A percentile compares a stretch with the other conserved stretches of the same genome.
Evolutionary conservation across 2,329 filamentous ascomycete genomes (phyloP).

Genomic region (Peltaster fructicola): DNA sequence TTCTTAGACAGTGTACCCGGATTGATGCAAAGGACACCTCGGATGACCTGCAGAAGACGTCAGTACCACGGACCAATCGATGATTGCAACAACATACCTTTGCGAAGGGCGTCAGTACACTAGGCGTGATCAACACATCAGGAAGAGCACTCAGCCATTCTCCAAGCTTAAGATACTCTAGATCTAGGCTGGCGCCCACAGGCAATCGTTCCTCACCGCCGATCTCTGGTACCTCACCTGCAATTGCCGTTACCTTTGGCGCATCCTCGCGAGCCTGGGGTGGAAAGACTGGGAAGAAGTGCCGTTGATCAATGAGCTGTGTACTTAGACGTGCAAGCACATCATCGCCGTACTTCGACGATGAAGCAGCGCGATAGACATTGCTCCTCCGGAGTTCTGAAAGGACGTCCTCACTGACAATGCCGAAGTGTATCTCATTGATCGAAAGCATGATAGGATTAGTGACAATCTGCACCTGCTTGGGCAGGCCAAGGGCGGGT

Average conservation of each 20-base stretch:
- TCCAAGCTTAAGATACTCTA: conserved; percentile 69
- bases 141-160: conserved; percentile 79
- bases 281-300: conserved; percentile 82
- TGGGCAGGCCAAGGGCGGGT: conserved; percentile 63
- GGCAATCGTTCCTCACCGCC: conserved; percentile 32
- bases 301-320: conserved; percentile 73
- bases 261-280: conserved; percentile 51
- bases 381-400: conserved; percentile 43
- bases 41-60: conserved; percentile 49
- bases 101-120: conserved; percentile 67
- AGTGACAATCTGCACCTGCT: conserved; percentile 58
- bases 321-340: conserved; percentile 53
- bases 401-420: conserved; percentile 70
- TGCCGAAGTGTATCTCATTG: conserved; percentile 69
- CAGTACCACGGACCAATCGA: conserved; percentile 3
- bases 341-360: conserved; percentile 55
- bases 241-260: conserved; percentile 36
- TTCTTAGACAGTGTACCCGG: conserved; percentile 76
- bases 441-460: conserved; percentile 81
- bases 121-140: conserved; percentile 71
- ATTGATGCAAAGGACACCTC: conserved; percentile 79
- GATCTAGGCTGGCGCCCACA: conserved; percentile 63
- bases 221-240: conserved; percentile 18
- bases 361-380: conserved; percentile 65
- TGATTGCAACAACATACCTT: conserved; percentile 41